Conservation (phyloP, 2,329 filamentous ascomycete species). For the Alternaria hordeiaustralica region DNA sequence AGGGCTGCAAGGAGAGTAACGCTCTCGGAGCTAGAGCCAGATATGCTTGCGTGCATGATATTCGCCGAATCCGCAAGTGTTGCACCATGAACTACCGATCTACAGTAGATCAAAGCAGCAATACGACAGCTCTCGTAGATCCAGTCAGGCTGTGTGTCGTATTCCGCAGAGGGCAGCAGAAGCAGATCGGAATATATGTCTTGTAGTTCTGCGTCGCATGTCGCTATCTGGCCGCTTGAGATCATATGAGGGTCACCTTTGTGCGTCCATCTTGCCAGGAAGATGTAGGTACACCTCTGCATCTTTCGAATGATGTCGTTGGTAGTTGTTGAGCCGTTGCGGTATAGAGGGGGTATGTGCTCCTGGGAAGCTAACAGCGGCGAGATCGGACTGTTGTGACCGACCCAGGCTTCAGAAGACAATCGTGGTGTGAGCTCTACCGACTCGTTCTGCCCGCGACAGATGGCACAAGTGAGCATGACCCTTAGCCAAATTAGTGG, state of each 20-base stretch:
- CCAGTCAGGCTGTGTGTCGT: slow-evolving; percentile 31
- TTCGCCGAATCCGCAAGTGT: slow-evolving; percentile 32
- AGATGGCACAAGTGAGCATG: slow-evolving; percentile 31
- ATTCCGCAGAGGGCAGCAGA: slow-evolving; percentile 17
- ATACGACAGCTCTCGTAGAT: slow-evolving; percentile 42
- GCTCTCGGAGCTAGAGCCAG: slow-evolving; percentile 5
- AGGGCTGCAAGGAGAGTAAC: slow-evolving; percentile 32
- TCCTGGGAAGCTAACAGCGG: slow-evolving; percentile 30
- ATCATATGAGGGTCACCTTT: slow-evolving; percentile 5
- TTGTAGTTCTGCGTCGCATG: slow-evolving; percentile 32
- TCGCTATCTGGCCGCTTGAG: slow-evolving; percentile 17
- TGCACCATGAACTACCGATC: slow-evolving; percentile 36
- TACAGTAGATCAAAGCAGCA: slow-evolving; percentile 41
- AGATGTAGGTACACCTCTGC: slow-evolving; percentile 29
- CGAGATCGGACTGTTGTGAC: slow-evolving; percentile 21
- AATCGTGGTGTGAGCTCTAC: slow-evolving; percentile 18
- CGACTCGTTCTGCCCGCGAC: slow-evolving; percentile 30
- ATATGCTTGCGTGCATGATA: slow-evolving; percentile 19
- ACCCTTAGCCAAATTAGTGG: slow-evolving; percentile 19
- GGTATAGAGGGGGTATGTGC: slow-evolving; percentile 22
- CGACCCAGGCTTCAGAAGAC: slow-evolving; percentile 2
- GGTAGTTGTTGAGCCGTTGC: slow-evolving; percentile 25
- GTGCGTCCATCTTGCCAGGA: slow-evolving; percentile 28
- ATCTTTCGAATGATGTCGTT: slow-evolving; percentile 37
- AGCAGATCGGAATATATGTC: slow-evolving; percentile 33